phyloP scores from a whole-genome alignment of 2,329 filamentous ascomycete species.

The Sclerotinia borealis region DNA sequence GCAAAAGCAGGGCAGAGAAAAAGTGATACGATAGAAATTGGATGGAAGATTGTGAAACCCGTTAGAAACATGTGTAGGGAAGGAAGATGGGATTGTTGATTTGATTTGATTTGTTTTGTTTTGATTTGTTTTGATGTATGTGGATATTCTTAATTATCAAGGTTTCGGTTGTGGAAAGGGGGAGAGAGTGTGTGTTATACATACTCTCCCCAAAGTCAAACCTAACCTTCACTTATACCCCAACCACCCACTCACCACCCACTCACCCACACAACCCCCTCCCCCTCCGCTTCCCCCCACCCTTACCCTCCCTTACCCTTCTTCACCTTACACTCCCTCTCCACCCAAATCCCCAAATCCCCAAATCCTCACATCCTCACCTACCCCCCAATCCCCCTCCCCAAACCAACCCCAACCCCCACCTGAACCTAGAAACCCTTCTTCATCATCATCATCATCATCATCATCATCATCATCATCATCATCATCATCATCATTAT shows the following conservation, averaged over 20 bases:
- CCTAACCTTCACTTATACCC: background rate
- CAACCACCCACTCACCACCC: too few relatives aligned
- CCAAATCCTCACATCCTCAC: constrained; percentile 50
- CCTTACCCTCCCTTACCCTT: constrained; percentile 62
- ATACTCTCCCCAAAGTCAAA: background rate
- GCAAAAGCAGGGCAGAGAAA: constrained; percentile 50
- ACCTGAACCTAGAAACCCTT: constrained; percentile 78
- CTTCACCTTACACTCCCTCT: constrained; percentile 56
- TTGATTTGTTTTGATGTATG: constrained; percentile 82
- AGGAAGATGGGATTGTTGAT: constrained; percentile 71
- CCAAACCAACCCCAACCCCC: constrained; percentile 79
- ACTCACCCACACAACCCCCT: background rate
- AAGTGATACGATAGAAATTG: constrained; percentile 62
- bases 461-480: too few relatives aligned
- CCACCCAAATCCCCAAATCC: constrained; percentile 75
- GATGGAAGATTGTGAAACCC: constrained; percentile 56
- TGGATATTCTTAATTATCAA: constrained; percentile 12
- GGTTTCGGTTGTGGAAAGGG: background rate
- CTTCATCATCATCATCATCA: too few relatives aligned
- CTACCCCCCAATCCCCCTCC: constrained; percentile 87
- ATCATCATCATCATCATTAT: too few relatives aligned
- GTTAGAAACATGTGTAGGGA: constrained; percentile 69
- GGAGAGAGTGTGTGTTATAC: background rate
- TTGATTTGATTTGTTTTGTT: constrained; percentile 94
- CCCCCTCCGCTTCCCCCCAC: constrained; percentile 69